Evolutionary conservation across 2,329 filamentous ascomycete genomes (phyloP).

Genomic region (Fusarium buxicola): DNA sequence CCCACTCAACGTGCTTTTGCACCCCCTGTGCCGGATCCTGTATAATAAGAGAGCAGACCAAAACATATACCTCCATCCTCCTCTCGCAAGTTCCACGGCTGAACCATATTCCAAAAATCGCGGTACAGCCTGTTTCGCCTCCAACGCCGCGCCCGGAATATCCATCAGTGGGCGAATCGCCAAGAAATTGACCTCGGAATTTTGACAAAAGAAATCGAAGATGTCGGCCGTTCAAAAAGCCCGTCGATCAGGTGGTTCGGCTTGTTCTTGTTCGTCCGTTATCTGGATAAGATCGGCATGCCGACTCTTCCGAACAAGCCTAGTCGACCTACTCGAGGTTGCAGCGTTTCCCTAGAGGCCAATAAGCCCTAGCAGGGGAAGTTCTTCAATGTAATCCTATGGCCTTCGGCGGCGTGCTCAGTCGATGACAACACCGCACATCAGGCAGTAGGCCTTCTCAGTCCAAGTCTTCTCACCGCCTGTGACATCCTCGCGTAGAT

Average conservation of each 20-base stretch:
- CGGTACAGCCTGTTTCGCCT: constrained; percentile 42
- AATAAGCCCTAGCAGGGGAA: constrained; percentile 24
- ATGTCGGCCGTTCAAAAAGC: constrained; percentile 17
- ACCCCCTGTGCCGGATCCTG: constrained; percentile 2
- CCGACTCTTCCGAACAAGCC: constrained; percentile 4
- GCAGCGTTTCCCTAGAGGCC: constrained; percentile 15
- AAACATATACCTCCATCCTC: constrained; percentile 15
- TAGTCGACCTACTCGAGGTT: constrained; percentile 6
- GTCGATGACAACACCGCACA: constrained; percentile 62
- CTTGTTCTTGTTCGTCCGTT: constrained; percentile 3
- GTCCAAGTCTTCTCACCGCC: constrained; percentile 66
- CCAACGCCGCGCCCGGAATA: constrained; percentile 45
- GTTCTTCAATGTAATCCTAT: constrained; percentile 3
- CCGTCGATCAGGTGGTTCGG: constrained; percentile 8
- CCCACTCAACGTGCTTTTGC: not conserved
- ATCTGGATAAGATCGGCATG: constrained; percentile 5
- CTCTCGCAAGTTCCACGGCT: constrained; percentile 33
- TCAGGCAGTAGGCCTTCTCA: constrained; percentile 61
- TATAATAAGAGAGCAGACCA: constrained; percentile 20
- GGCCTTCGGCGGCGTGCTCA: constrained; percentile 41
- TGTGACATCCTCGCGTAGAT: constrained; percentile 60
- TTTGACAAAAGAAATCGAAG: constrained; percentile 38
- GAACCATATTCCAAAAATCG: constrained; percentile 36
- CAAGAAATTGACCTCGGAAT: constrained; percentile 39
- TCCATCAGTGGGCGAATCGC: constrained; percentile 43